Conservation (phyloP, 108 stramenopile genomes). For the Cyclostephanos invisitatus region DNA sequence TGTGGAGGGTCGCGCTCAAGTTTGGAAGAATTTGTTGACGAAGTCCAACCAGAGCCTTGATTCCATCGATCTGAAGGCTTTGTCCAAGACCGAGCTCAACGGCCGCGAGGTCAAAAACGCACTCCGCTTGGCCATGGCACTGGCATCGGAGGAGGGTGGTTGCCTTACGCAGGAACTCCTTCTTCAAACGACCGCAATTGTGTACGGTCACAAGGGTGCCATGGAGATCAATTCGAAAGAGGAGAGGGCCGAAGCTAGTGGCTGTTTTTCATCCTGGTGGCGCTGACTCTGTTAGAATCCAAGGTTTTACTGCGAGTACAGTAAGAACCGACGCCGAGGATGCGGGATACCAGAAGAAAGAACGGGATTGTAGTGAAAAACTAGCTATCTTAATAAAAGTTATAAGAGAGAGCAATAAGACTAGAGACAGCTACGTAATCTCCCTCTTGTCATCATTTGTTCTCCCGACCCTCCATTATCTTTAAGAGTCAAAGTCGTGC, state of each 20-base stretch:
- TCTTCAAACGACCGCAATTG: slow-evolving; percentile 43
- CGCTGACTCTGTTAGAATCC: not conserved
- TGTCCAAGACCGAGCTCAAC: slow-evolving; percentile 55
- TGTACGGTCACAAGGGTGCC: slow-evolving; percentile 17
- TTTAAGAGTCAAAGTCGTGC: no score
- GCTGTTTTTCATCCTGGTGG: not conserved
- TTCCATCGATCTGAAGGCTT: slow-evolving; percentile 42
- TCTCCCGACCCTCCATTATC: no score
- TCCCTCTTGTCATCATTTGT: no score
- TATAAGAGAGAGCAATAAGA: no score
- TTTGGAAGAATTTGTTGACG: slow-evolving; percentile 62
- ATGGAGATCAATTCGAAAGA: slow-evolving; percentile 19
- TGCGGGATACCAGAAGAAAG: no score
- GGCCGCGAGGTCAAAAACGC: slow-evolving; percentile 81
- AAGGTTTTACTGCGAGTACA: no score
- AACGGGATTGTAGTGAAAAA: no score
- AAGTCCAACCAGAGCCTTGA: slow-evolving; percentile 50
- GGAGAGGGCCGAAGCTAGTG: not conserved
- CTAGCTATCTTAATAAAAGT: no score
- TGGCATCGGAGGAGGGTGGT: slow-evolving; percentile 59
- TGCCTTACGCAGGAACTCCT: slow-evolving; percentile 51
- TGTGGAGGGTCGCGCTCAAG: slow-evolving; percentile 45
- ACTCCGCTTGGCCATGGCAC: slow-evolving; percentile 63
- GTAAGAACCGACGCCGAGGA: no score
- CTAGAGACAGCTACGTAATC: no score